A percentile compares a stretch with the other conserved stretches of the same genome.
These are phyloP conservation scores for Aspergillus felis DNA, from an alignment of 2,329 filamentous ascomycete genomes.

Conservation along the genomic window DNA sequence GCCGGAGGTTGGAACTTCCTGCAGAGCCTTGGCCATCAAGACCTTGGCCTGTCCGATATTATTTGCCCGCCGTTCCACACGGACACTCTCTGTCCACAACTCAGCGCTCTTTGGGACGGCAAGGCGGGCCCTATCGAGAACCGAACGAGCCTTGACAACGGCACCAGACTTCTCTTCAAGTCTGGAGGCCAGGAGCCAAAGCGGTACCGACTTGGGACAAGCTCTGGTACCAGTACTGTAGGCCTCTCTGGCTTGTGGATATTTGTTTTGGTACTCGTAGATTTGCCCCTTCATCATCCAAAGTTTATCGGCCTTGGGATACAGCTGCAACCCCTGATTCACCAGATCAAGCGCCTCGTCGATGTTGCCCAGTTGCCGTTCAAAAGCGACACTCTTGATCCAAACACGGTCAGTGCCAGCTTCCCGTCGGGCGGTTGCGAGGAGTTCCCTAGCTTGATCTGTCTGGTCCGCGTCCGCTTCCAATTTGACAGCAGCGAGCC, in stretches of 20 bases:
- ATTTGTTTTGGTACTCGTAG: constrained; percentile 77
- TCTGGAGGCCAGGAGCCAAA: constrained; percentile 86
- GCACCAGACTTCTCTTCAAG: constrained; percentile 82
- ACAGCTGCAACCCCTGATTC: constrained; percentile 79
- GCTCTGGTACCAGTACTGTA: constrained; percentile 85
- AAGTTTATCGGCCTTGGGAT: constrained; percentile 79
- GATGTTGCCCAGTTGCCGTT: constrained; percentile 74
- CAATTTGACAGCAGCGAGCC: constrained; percentile 92
- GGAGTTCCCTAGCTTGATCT: constrained; percentile 75
- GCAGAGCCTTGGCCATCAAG: constrained; percentile 87
- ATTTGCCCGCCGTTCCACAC: constrained; percentile 82
- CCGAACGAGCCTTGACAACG: constrained; percentile 85
- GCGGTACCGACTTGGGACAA: constrained; percentile 74
- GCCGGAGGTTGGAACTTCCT: constrained; percentile 84
- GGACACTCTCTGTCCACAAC: constrained; percentile 90
- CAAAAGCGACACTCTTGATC: constrained; percentile 93
- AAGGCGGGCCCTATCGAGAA: constrained; percentile 85
- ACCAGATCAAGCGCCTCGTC: constrained; percentile 83
- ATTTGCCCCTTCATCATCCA: constrained; percentile 99
- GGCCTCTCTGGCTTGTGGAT: constrained; percentile 81
- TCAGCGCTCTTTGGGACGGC: constrained; percentile 80
- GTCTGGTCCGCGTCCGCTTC: constrained; percentile 85
- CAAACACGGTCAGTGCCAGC: constrained; percentile 94
- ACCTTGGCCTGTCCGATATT: constrained; percentile 81
- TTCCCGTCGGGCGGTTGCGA: constrained; percentile 78